A percentile compares a stretch with the other conserved stretches of the same genome.
These are phyloP conservation scores for Pezicula neosporulosa DNA, from an alignment of 2,329 filamentous ascomycete species.

Conservation along the genomic window DNA sequence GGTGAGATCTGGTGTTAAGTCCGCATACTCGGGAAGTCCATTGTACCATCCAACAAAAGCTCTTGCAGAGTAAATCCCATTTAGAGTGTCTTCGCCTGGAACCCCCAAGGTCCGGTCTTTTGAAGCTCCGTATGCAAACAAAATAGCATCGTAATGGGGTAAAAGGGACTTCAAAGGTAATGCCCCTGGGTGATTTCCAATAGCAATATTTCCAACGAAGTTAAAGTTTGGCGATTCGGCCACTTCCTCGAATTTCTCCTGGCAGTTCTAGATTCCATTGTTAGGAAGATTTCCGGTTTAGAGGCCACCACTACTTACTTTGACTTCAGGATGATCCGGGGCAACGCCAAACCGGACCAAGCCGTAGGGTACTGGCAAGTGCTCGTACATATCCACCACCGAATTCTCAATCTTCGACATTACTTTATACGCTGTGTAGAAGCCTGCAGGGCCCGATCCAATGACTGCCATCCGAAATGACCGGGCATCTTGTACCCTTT, in stretches of 20 bases:
- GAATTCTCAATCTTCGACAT: slow-evolving; percentile 71
- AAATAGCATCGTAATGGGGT: slow-evolving; percentile 84
- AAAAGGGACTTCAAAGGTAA: slow-evolving; percentile 68
- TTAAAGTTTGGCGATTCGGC: slow-evolving; percentile 79
- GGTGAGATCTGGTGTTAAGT: slow-evolving; percentile 69
- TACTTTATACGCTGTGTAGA: slow-evolving; percentile 87
- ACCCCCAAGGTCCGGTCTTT: slow-evolving; percentile 77
- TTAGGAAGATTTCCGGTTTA: slow-evolving; percentile 8
- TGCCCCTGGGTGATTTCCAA: slow-evolving; percentile 54
- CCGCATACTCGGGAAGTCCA: slow-evolving; percentile 77
- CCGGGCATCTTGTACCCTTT: slow-evolving; percentile 28
- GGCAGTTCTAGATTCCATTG: slow-evolving; percentile 67
- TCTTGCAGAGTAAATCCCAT: slow-evolving; percentile 80
- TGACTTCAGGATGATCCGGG: slow-evolving; percentile 98
- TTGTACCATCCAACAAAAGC: slow-evolving; percentile 99
- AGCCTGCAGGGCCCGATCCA: slow-evolving; percentile 91
- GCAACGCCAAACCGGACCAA: slow-evolving; percentile 92
- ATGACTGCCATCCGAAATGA: slow-evolving; percentile 81
- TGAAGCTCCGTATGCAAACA: slow-evolving; percentile 91
- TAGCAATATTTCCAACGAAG: slow-evolving; percentile 84
- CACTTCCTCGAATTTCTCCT: slow-evolving; percentile 89
- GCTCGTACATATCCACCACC: slow-evolving; percentile 92
- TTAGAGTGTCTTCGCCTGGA: slow-evolving; percentile 69
- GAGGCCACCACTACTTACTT: slow-evolving; percentile 50
- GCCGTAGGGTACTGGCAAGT: slow-evolving; percentile 87